phyloP scores from a whole-genome alignment of 371 early-diverging fungal species.

The Mucor lusitanicus region DNA sequence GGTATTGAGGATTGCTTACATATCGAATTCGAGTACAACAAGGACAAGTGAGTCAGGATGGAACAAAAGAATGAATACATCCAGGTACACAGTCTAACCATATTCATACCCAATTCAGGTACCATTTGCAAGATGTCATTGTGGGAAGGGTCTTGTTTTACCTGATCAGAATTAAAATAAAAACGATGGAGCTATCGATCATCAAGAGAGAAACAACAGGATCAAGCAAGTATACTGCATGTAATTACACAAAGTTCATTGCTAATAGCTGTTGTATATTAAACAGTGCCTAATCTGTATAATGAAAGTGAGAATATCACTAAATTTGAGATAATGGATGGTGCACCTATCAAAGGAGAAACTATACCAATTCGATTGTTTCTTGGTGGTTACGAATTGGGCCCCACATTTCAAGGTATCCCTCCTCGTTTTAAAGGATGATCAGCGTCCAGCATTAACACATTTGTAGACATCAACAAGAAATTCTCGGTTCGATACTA shows the following conservation, averaged over 20 bases:
- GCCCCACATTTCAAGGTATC: constrained; percentile 61
- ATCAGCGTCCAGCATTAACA: neutral
- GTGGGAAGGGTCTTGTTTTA: constrained; percentile 95
- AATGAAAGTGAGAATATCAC: constrained; percentile 95
- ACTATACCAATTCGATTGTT: constrained; percentile 94
- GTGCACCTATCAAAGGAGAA: constrained; percentile 94
- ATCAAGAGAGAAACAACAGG: constrained; percentile 92
- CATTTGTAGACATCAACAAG: constrained; percentile 72
- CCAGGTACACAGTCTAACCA: neutral
- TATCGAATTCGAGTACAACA: constrained; percentile 89
- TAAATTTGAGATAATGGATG: constrained; percentile 97
- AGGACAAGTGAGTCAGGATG: constrained; percentile 66
- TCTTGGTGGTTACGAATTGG: constrained; percentile 90
- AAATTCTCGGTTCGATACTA: constrained; percentile 93
- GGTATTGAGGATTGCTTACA: constrained; percentile 89
- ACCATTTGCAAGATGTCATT: constrained; percentile 92
- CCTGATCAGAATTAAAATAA: constrained; percentile 94
- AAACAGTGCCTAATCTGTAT: constrained; percentile 75
- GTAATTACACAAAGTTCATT: neutral
- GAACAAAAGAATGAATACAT: neutral
- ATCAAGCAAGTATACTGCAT: constrained; percentile 27
- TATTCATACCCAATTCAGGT: constrained; percentile 27
- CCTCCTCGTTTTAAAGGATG: neutral
- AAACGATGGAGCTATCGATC: constrained; percentile 94
- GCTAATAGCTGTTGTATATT: constrained; percentile 15